Evolutionary conservation across 768 basidiomycete genomes (phyloP).

Genomic region (Mycena metata): DNA sequence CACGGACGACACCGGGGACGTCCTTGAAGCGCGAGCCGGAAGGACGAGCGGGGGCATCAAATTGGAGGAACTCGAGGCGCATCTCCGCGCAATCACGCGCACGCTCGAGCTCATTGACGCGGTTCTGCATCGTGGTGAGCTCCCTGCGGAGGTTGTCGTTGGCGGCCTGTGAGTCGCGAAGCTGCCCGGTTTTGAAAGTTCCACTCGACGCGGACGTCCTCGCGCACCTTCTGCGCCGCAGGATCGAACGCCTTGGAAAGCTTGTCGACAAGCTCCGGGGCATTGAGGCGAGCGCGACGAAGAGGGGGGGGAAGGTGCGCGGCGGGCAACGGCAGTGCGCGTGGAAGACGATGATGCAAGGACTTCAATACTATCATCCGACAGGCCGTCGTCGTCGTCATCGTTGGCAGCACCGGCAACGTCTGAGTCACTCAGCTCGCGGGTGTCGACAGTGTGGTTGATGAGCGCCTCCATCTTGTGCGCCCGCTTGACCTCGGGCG

Average conservation of each 20-base stretch:
- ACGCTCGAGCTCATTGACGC: too few relatives aligned
- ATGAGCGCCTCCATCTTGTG: background rate
- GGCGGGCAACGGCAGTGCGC: background rate
- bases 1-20: background rate
- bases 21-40: too few relatives aligned
- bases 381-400: background rate
- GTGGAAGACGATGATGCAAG: background rate
- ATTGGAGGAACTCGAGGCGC: background rate
- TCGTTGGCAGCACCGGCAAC: background rate
- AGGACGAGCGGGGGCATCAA: too few relatives aligned
- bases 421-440: background rate
- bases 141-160: background rate
- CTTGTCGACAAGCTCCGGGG: background rate
- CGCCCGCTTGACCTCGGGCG: background rate
- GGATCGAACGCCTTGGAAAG: constrained; percentile 1
- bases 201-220: background rate
- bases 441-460: too few relatives aligned
- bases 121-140: background rate
- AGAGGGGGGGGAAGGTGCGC: background rate
- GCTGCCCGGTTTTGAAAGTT: background rate
- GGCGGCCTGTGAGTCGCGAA: background rate
- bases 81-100: background rate
- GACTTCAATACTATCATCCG: background rate
- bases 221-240: background rate
- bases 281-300: background rate